These are phyloP conservation scores for Trichocladium antarcticum DNA, from an alignment of 495 filamentous ascomycete genomes.

Conservation along the genomic window DNA sequence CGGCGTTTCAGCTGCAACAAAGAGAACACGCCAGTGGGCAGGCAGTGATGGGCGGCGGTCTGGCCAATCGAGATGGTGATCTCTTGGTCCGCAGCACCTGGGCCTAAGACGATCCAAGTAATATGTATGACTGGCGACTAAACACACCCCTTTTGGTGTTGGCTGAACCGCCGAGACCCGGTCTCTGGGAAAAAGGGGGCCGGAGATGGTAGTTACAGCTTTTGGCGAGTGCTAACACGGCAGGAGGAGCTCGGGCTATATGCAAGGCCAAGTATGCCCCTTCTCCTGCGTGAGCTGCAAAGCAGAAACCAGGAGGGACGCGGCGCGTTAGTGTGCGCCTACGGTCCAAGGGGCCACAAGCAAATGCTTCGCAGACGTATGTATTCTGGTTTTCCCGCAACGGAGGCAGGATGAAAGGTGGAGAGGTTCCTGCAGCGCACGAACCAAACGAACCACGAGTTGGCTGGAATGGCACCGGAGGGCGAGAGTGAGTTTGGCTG, in stretches of 20 bases:
- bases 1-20: constrained; percentile 8
- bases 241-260: constrained; percentile 22
- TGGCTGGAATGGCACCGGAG: constrained; percentile 25
- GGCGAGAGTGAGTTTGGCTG: constrained; percentile 20
- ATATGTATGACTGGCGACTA: constrained; percentile 23
- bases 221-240: constrained; percentile 17
- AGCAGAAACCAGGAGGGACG: background rate
- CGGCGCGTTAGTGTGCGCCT: constrained; percentile 2
- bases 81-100: constrained; percentile 20
- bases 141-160: constrained; percentile 20
- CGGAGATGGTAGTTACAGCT: constrained; percentile 13
- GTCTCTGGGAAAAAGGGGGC: constrained; percentile 13
- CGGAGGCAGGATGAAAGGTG: constrained; percentile 18
- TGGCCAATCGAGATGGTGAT: constrained; percentile 23
- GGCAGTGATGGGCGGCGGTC: constrained; percentile 18
- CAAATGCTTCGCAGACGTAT: constrained; percentile 4
- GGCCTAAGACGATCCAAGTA: constrained; percentile 19
- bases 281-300: constrained; percentile 6
- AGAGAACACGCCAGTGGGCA: constrained; percentile 12
- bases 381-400: constrained; percentile 9
- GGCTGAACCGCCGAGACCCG: constrained; percentile 9
- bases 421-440: constrained; percentile 26
- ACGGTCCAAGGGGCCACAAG: constrained; percentile 1
- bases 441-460: constrained; percentile 24
- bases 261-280: constrained; percentile 10